These are phyloP conservation scores for Parathielavia hyrcaniae DNA, from an alignment of 495 filamentous ascomycete species.

Conservation along the genomic window DNA sequence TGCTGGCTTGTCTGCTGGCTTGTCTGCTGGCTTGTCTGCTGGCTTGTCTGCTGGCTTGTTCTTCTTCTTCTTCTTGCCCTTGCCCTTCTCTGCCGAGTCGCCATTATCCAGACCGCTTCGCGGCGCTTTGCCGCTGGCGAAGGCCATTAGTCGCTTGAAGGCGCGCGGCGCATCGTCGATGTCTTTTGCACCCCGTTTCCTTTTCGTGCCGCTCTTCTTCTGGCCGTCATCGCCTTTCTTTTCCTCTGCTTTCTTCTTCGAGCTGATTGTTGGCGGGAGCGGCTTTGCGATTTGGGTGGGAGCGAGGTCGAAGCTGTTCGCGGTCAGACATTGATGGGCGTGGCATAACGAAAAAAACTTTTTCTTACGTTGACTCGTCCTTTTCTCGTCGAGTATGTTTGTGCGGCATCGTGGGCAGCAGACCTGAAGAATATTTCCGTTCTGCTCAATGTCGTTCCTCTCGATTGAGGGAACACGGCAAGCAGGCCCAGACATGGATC, in stretches of 20 bases:
- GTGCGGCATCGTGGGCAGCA: constrained; percentile 60
- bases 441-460: background rate
- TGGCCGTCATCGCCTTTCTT: constrained; percentile 25
- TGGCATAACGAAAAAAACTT: background rate
- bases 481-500: background rate
- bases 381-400: constrained; percentile 67
- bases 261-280: constrained; percentile 51
- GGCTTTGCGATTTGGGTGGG: constrained; percentile 63
- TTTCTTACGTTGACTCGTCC: constrained; percentile 39
- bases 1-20: background rate
- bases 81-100: constrained; percentile 38
- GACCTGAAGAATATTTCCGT: background rate
- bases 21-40: background rate
- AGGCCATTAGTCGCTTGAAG: constrained; percentile 75
- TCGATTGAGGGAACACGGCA: background rate
- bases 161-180: constrained; percentile 79
- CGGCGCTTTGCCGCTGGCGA: constrained; percentile 50
- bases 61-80: constrained; percentile 41
- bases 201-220: constrained; percentile 32
- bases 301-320: constrained; percentile 63
- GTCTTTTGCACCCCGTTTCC: constrained; percentile 41
- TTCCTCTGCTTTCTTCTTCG: constrained; percentile 30
- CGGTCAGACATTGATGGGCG: constrained; percentile 15
- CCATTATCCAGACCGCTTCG: constrained; percentile 67
- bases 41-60: background rate